Evolutionary conservation across 768 basidiomycete species (phyloP), one percentile per base, ranked within the genome.

Genomic region (Mycena metata): DNA sequence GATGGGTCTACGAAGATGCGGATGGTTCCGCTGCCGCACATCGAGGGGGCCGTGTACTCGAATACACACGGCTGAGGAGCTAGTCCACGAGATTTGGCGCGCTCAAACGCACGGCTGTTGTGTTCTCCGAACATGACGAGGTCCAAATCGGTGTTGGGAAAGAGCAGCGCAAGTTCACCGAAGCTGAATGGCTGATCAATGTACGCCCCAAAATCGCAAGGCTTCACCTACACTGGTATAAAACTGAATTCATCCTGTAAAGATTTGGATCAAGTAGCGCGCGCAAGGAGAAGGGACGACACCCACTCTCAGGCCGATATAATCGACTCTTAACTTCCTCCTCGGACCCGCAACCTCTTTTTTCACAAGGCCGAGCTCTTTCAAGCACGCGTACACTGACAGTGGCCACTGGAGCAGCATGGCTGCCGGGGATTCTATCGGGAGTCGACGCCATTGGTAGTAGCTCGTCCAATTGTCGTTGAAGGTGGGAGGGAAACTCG

Each of bases 351-450:
- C 1, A 30, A 35, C n/a, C n/a, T n/a, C 71, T 39, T 33, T 15
- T 21, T 54, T 72, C 73, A 19, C 79, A 66, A 54, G 81, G 66
- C 9, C 78, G 73, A 17, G 85, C 72, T 52, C 80, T 72, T 51
- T 80, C 71, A 42, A 82, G 69, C 26, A 85, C 69, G 23, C 80
- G 65, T 83, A 85, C 24, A 83, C 74, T 17, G 79, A 77, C 67
- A 86, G 72, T 11, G 85, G 83, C 69, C 79, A 85, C 58, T 83
- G 81, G 71, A 86, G 76, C n/a, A 84, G 75, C 42, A 86, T 76
- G 26, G 79, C 82, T 0, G 82, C 83, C 10, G 83, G 82, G 23
- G 84, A 84, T 26, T 75, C 73, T 43, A 83, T 73, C 41, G 85
- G 79, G 23, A 86, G 72, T 52, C 79, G 77, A 42, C 85, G 81